These are phyloP conservation scores for Cercospora beticola DNA, from an alignment of 2,329 filamentous ascomycete species.

Conservation along the genomic window DNA sequence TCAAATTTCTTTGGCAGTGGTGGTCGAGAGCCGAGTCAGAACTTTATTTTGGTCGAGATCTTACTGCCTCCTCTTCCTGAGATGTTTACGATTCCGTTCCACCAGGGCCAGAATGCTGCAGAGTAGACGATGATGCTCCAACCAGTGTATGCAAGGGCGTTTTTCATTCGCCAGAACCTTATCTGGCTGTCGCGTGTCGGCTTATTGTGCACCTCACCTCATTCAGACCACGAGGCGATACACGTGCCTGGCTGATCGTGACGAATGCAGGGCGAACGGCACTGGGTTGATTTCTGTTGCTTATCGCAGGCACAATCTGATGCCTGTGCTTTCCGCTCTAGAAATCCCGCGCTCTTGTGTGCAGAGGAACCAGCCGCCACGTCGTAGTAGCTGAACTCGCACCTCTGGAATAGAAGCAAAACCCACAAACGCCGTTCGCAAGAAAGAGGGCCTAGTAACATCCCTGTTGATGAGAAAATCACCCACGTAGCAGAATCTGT, in stretches of 20 bases:
- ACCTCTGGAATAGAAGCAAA: not conserved
- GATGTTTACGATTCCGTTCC: not conserved
- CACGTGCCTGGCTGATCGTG: not conserved
- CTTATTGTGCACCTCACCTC: not conserved
- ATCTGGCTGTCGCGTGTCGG: not conserved
- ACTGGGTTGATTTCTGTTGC: not conserved
- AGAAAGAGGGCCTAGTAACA: not conserved
- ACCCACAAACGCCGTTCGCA: not conserved
- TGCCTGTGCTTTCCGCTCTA: not conserved
- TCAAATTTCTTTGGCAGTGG: not conserved
- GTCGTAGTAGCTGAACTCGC: not conserved
- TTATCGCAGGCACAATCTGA: not conserved
- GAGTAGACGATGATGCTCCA: not conserved
- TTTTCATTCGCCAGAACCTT: not conserved
- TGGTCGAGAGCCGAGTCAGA: not conserved
- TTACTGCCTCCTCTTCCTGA: not conserved
- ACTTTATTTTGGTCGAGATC: not conserved
- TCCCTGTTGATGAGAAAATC: not conserved
- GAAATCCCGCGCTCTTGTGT: not conserved
- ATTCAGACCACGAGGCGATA: not conserved
- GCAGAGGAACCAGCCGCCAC: not conserved
- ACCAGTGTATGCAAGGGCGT: not conserved
- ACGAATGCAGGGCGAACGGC: not conserved
- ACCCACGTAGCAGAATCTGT: slow-evolving; percentile 6
- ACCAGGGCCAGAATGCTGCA: not conserved